phyloP scores from a whole-genome alignment of 768 basidiomycete genomes.

The Suillus clintonianus region DNA sequence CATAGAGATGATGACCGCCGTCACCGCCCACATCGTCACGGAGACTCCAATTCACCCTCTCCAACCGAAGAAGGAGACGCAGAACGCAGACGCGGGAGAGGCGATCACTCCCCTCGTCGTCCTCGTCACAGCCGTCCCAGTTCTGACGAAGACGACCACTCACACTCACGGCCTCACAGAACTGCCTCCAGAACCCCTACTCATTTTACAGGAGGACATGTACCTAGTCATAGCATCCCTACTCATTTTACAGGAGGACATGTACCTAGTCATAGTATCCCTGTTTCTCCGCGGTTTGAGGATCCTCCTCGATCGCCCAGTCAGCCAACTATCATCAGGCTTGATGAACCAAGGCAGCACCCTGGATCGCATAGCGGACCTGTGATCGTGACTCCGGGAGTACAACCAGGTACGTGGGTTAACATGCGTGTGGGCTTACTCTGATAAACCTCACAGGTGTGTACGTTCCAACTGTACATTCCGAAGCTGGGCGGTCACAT shows the following conservation, averaged over 20 bases:
- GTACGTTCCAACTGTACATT: slow-evolving; percentile 14
- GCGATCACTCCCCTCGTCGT: background rate
- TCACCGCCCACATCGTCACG: background rate
- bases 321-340: slow-evolving; percentile 31
- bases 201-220: slow-evolving; percentile 12
- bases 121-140: slow-evolving; percentile 10
- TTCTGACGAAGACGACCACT: slow-evolving; percentile 14
- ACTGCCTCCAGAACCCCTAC: slow-evolving; percentile 10
- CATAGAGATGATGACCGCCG: background rate
- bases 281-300: slow-evolving; percentile 8
- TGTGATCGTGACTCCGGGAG: slow-evolving; percentile 3
- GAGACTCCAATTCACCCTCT: background rate
- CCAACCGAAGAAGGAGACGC: background rate
- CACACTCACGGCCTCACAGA: slow-evolving; percentile 9
- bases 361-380: background rate
- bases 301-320: slow-evolving; percentile 21
- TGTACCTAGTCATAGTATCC: background rate
- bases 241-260: slow-evolving; percentile 12
- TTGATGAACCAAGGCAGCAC: slow-evolving; percentile 16
- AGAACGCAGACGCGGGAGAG: background rate
- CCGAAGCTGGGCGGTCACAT: slow-evolving; percentile 9
- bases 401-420: slow-evolving; percentile 16
- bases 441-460: slow-evolving; percentile 12
- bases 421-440: background rate
- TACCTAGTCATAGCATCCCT: background rate